Conservation (phyloP, 1,139 yeast species). For the Keqinozyma sinolaborantium region DNA sequence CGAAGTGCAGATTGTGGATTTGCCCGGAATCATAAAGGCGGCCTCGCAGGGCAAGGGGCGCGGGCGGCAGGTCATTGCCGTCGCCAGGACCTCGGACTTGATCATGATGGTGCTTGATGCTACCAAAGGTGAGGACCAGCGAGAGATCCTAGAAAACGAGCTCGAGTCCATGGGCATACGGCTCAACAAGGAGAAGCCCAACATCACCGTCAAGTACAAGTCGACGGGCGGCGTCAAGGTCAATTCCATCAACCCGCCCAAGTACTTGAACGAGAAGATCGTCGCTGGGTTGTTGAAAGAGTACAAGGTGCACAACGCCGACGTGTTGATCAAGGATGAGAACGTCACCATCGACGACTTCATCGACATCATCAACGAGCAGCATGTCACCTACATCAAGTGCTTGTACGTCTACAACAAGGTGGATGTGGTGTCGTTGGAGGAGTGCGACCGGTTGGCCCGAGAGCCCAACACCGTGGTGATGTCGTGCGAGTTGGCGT, state of each 20-base stretch:
- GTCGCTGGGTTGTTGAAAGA: conserved; percentile 77
- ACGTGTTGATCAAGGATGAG: conserved; percentile 85
- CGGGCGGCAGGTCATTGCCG: conserved; percentile 94
- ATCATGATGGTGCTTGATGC: conserved; percentile 94
- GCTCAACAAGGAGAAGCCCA: conserved; percentile 77
- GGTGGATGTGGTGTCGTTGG: conserved; percentile 91
- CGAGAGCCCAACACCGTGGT: conserved; percentile 90
- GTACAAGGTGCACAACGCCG: conserved; percentile 90
- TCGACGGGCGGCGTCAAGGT: conserved; percentile 90
- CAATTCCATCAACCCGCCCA: conserved; percentile 79
- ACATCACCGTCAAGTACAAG: conserved; percentile 73
- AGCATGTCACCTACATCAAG: conserved; percentile 82
- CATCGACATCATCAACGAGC: conserved; percentile 86
- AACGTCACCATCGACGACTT: conserved; percentile 90
- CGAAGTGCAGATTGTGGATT: conserved; percentile 91
- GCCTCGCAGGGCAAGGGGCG: conserved; percentile 98
- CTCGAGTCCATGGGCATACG: conserved; percentile 93
- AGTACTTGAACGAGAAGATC: conserved; percentile 75
- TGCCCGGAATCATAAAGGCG: conserved; percentile 96
- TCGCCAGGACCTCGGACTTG: conserved; percentile 92
- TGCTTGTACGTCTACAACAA: conserved; percentile 94
- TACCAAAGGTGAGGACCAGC: conserved; percentile 86
- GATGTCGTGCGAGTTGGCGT: conserved; percentile 83
- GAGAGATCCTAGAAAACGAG: conserved; percentile 82
- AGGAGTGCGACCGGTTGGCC: conserved; percentile 90